A percentile compares a stretch with the other conserved stretches of the same genome.
phyloP scores from a whole-genome alignment of 2,329 filamentous ascomycete species.

The Aspergillus caelatus region DNA sequence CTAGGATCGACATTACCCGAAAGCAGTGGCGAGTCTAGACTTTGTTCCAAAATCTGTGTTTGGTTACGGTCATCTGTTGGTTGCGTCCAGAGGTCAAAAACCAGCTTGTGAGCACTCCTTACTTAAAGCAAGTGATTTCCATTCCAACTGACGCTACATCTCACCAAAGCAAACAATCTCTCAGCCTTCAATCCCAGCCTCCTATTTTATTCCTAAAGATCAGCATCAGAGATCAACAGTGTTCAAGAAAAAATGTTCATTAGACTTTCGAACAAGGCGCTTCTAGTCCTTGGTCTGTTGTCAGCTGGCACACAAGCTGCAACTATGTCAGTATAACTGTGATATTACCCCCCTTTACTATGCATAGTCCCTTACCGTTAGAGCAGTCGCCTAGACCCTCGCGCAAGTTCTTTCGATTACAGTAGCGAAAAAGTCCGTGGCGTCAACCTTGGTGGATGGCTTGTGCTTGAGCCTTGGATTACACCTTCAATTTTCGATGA shows the following conservation, averaged over 20 bases:
- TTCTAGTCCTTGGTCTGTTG: conserved; percentile 31
- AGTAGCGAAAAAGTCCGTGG: conserved; percentile 60
- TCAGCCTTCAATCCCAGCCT: conserved; percentile 21
- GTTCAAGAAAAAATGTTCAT: conserved; percentile 27
- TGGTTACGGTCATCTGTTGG: conserved; percentile 6
- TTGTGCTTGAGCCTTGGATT: conserved; percentile 67
- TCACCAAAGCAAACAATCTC: conserved; percentile 23
- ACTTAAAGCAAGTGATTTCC: conserved; percentile 36
- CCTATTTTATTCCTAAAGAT: conserved; percentile 18
- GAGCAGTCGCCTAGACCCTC: conserved; percentile 29
- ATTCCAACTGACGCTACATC: conserved; percentile 26
- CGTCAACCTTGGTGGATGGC: conserved; percentile 68
- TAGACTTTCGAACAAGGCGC: conserved; percentile 27
- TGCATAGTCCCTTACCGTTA: conserved; percentile 9
- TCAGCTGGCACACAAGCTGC: conserved; percentile 28
- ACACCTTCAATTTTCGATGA: conserved; percentile 63
- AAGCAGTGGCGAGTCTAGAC: conserved; percentile 4
- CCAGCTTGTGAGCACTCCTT: conserved; percentile 19
- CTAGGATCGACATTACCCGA: not conserved
- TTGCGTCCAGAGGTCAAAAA: conserved; percentile 23
- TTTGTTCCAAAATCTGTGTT: not conserved
- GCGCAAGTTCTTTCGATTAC: conserved; percentile 54
- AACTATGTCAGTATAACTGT: conserved; percentile 28
- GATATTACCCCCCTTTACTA: not conserved
- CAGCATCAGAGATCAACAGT: conserved; percentile 10